Base-by-base conservation (phyloP, 352 stramenopile species). In the Peronosclerospora sorghi region DNA sequence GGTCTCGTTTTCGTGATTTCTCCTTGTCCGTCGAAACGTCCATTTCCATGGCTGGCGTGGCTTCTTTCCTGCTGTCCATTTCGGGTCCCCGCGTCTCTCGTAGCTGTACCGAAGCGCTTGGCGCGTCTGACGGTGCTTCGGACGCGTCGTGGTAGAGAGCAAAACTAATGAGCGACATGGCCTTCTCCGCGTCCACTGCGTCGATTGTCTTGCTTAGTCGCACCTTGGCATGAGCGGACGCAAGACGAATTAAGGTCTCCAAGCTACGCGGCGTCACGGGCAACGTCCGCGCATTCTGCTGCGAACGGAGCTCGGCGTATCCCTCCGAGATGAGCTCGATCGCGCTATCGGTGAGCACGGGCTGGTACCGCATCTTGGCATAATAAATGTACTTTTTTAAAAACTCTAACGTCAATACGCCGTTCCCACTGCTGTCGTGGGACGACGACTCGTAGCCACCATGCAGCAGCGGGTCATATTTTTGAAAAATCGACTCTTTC, bases 321-420 rank as follows among this genome's bases (percentile, higher is more conserved):
- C 86, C 79, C 41, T 95, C 92, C 3, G 95, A 85, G 51, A 99
- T 99, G 18, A 94, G 81, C 37, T 98, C 94, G 30, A 88, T 89
- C 1, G 82, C 80, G 18, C 48, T 68, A 51, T 92, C 80, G 8
- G 82, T 91, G 34, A 94, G 56, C 53, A 90, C 76, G 7, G 82
- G 82, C 48, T 91, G 68, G 50, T 91, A 84, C 17, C 92, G 84
- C 28, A 75, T 97, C 71, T 99, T 99, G 23, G 96, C 96, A 81
- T 98, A 99, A 68, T 97, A 93, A 51, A 99, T 87, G 62, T 98
- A 99, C 75, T 99, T 99, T 51, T 97, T 96, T 21, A 99, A 66
- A 51, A 99, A 99, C 51, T 97, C 91, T 36, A 92, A 44, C 37
- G 95, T 95, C 20, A 98, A 70, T 20, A 98, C 83, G 37, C 85